Evolutionary conservation across 202 grass and related monocot species (phyloP).

Genomic region (Saccharum hybrid): DNA sequence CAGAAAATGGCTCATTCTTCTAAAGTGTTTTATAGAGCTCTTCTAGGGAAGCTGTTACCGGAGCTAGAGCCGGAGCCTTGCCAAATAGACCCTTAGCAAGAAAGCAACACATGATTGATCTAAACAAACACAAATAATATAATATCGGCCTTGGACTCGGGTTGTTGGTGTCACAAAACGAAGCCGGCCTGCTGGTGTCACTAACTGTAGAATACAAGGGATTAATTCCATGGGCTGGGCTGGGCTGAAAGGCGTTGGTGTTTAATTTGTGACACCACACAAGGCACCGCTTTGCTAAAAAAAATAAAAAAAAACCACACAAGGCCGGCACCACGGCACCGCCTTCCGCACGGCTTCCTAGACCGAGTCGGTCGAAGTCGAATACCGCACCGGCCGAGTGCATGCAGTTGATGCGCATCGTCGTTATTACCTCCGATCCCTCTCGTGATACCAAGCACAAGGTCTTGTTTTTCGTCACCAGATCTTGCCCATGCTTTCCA

Average conservation of each 20-base stretch:
- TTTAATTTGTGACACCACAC: neutral
- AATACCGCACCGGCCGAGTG: neutral
- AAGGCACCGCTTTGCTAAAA: too few species aligned
- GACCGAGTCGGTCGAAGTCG: neutral
- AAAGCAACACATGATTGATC: too few species aligned
- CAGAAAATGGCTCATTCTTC: too few species aligned
- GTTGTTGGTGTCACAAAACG: too few species aligned
- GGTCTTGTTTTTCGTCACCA: constrained; percentile 36
- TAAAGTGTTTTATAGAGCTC: neutral
- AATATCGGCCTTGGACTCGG: too few species aligned
- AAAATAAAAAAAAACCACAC: accelerated
- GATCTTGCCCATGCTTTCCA: constrained; percentile 58
- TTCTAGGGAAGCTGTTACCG: accelerated
- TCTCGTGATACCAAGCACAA: constrained; percentile 42
- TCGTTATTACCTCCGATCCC: neutral
- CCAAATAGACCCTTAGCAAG: neutral
- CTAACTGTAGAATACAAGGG: too few species aligned
- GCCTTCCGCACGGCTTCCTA: neutral
- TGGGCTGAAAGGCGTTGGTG: neutral
- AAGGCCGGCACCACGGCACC: neutral
- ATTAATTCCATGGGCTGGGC: neutral
- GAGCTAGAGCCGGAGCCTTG: too few species aligned
- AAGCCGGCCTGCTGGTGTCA: too few species aligned
- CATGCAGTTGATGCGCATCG: neutral
- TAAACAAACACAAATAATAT: too few species aligned